Evolutionary conservation across 371 early-diverging fungal genomes (phyloP).

Genomic region (Massospora cicadina): DNA sequence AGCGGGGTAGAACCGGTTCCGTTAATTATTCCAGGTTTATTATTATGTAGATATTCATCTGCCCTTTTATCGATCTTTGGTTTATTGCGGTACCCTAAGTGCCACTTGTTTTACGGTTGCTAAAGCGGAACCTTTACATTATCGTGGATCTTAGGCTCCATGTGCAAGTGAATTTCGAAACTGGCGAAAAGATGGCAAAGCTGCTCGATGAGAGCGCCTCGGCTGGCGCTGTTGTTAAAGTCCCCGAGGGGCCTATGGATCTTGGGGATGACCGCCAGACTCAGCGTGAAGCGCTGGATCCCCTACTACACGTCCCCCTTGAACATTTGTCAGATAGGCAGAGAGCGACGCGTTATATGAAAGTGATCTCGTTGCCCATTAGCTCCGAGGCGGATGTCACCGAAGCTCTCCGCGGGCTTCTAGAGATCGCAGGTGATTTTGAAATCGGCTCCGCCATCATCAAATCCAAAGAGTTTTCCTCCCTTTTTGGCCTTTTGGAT

Average conservation of each 20-base stretch:
- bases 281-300: neutral
- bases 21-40: neutral
- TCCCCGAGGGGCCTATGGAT: neutral
- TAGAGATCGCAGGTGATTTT: neutral
- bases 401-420: neutral
- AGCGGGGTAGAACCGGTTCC: neutral
- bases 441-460: neutral
- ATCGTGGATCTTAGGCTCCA: neutral
- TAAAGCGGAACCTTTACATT: neutral
- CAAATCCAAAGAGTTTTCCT: neutral
- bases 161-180: neutral
- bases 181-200: neutral
- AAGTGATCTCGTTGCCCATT: neutral
- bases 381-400: neutral
- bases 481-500: neutral
- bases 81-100: neutral
- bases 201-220: neutral
- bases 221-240: neutral
- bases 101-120: neutral
- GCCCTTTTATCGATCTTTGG: neutral
- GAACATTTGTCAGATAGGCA: neutral
- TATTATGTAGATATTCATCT: neutral
- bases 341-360: neutral
- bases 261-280: neutral
- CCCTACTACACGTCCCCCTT: neutral